Percentiles rank a stretch among this genome's conserved stretches.
Conservation (phyloP, 495 filamentous ascomycete species). For the Baudoinia panamericana region DNA sequence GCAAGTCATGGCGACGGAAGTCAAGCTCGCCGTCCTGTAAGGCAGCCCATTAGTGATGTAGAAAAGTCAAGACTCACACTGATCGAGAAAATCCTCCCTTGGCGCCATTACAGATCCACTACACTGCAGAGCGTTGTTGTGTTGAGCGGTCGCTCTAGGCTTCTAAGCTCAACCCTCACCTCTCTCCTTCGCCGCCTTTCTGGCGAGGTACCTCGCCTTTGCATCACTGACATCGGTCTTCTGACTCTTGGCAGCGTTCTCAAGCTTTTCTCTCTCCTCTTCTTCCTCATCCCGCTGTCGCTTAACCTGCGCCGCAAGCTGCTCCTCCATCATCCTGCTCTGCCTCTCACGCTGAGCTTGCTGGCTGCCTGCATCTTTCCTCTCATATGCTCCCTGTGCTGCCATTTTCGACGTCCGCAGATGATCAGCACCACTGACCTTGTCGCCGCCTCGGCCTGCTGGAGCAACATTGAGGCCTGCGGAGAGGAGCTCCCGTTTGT, state of each 20-base stretch:
- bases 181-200: slow-evolving; percentile 63
- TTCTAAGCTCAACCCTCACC: slow-evolving; percentile 19
- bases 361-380: slow-evolving; percentile 28
- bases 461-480: slow-evolving; percentile 75
- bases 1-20: slow-evolving; percentile 16
- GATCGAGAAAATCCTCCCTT: neutral
- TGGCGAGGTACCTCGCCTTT: slow-evolving; percentile 71
- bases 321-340: slow-evolving; percentile 73
- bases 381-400: slow-evolving; percentile 28
- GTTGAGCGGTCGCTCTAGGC: neutral
- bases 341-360: slow-evolving; percentile 65
- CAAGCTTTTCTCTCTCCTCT: slow-evolving; percentile 50
- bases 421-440: slow-evolving; percentile 11
- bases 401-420: slow-evolving; percentile 23
- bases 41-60: slow-evolving; percentile 6
- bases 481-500: slow-evolving; percentile 78
- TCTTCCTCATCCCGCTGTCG: slow-evolving; percentile 62
- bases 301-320: slow-evolving; percentile 63
- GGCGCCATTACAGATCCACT: neutral
- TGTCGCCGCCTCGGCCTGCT: slow-evolving; percentile 36
- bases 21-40: slow-evolving; percentile 20
- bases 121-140: too few species aligned
- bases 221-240: slow-evolving; percentile 81
- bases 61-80: neutral
- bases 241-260: slow-evolving; percentile 57